phyloP scores from a whole-genome alignment of 495 filamentous ascomycete genomes.

The Parathielavia appendiculata region DNA sequence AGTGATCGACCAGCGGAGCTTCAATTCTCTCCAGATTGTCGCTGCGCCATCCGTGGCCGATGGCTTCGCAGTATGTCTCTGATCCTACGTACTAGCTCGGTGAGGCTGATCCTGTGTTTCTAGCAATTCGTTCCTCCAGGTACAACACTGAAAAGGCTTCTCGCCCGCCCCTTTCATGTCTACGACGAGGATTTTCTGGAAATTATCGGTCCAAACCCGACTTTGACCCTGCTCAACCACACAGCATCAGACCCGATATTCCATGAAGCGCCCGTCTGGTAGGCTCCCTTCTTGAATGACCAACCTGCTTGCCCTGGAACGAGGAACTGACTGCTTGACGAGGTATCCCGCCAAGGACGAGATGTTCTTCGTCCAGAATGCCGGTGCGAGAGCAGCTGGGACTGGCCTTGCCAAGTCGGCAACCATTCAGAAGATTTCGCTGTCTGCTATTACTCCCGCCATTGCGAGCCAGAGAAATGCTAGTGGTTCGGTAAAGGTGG shows the following conservation, averaged over 20 bases:
- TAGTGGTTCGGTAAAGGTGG: conserved; percentile 38
- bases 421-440: conserved; percentile 46
- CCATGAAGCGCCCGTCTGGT: conserved; percentile 52
- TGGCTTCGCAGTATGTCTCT: conserved; percentile 23
- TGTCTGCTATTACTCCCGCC: conserved; percentile 34
- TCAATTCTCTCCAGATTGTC: conserved; percentile 35
- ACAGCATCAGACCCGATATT: conserved; percentile 41
- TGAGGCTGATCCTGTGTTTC: conserved; percentile 1
- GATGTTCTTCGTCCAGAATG: conserved; percentile 51
- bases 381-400: conserved; percentile 40
- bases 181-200: conserved; percentile 43
- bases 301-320: not conserved
- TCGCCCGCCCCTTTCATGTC: conserved; percentile 42
- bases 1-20: conserved; percentile 39
- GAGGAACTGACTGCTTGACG: not conserved
- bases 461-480: conserved; percentile 41
- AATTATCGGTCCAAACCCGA: conserved; percentile 41
- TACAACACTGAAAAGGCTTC: conserved; percentile 28
- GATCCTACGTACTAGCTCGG: not conserved
- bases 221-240: conserved; percentile 40
- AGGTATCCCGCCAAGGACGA: conserved; percentile 45
- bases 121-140: conserved; percentile 37
- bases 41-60: conserved; percentile 27
- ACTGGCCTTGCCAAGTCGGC: conserved; percentile 50
- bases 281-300: conserved; percentile 6